phyloP scores from a whole-genome alignment of 2,329 filamentous ascomycete genomes.

The Colletotrichum zoysiae region DNA sequence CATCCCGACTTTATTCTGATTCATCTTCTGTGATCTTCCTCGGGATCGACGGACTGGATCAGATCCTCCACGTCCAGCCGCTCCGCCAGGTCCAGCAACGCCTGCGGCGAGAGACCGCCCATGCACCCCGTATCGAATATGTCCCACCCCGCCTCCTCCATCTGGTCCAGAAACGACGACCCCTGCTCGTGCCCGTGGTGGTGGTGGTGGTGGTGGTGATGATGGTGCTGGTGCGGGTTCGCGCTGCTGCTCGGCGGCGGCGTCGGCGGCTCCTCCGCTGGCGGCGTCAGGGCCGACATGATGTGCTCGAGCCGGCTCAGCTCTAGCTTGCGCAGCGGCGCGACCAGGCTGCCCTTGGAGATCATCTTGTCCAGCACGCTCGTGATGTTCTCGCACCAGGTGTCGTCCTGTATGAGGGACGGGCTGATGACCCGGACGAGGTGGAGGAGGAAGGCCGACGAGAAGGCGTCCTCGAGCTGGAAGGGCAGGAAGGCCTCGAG shows the following conservation, averaged over 20 bases:
- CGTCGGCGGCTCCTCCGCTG: slow-evolving; percentile 38
- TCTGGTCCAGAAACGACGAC: slow-evolving; percentile 24
- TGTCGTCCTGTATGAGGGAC: slow-evolving; percentile 50
- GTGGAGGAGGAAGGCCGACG: slow-evolving; percentile 55
- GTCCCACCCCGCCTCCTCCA: slow-evolving; percentile 47
- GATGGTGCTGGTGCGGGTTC: slow-evolving; percentile 16
- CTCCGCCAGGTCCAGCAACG: slow-evolving; percentile 49
- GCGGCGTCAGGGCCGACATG: slow-evolving; percentile 51
- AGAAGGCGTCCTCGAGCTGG: slow-evolving; percentile 57
- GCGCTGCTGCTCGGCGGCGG: slow-evolving; percentile 36
- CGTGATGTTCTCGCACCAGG: slow-evolving; percentile 53
- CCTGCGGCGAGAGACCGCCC: slow-evolving; percentile 49
- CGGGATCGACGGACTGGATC: slow-evolving; percentile 35
- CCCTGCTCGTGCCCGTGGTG: slow-evolving; percentile 35
- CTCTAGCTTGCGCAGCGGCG: slow-evolving; percentile 53
- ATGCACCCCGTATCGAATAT: slow-evolving; percentile 49
- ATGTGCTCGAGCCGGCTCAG: slow-evolving; percentile 54
- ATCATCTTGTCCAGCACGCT: slow-evolving; percentile 55
- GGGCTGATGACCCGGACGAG: slow-evolving; percentile 51
- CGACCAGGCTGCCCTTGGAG: slow-evolving; percentile 53
- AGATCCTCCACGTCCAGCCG: slow-evolving; percentile 46
- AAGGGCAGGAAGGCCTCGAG: slow-evolving; percentile 55
- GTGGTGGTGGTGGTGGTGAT: no score
- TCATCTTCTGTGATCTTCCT: neutral
- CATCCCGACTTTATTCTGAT: neutral